Evolutionary conservation across 805 yeast species (phyloP).

Genomic region (Kluyveromyces siamensis): DNA sequence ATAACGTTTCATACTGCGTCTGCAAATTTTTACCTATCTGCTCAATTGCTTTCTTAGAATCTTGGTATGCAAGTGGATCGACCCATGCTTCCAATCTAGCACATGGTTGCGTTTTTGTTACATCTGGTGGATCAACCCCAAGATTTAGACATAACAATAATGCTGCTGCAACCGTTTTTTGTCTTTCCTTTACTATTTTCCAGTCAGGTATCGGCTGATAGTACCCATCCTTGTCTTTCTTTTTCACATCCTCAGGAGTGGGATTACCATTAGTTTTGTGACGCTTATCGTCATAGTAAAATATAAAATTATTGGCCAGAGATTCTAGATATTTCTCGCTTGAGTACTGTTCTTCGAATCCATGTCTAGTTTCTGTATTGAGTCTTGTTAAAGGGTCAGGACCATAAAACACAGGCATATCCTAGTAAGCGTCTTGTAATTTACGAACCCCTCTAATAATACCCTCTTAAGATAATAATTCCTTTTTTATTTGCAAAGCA

Average conservation of each 20-base stretch:
- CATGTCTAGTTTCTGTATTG: slow-evolving; percentile 56
- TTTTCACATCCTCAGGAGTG: slow-evolving; percentile 43
- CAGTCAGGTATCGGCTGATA: slow-evolving; percentile 77
- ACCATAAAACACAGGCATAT: slow-evolving; percentile 24
- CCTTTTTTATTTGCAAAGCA: too few relatives aligned
- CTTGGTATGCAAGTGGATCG: slow-evolving; percentile 74
- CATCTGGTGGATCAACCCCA: slow-evolving; percentile 97
- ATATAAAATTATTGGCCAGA: slow-evolving; percentile 59
- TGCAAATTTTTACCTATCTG: slow-evolving; percentile 84
- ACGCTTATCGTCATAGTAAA: slow-evolving; percentile 85
- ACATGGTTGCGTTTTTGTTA: slow-evolving; percentile 85
- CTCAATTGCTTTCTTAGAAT: slow-evolving; percentile 84
- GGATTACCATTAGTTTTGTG: slow-evolving; percentile 89
- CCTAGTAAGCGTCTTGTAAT: not conserved
- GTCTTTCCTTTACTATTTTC: slow-evolving; percentile 85
- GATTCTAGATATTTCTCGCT: slow-evolving; percentile 44
- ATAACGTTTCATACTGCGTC: slow-evolving; percentile 79
- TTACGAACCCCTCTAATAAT: not conserved
- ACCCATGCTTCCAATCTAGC: slow-evolving; percentile 91
- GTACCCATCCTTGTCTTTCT: slow-evolving; percentile 34
- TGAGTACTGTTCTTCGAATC: slow-evolving; percentile 49
- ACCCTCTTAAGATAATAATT: not conserved
- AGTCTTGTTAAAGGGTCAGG: slow-evolving; percentile 37
- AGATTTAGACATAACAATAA: slow-evolving; percentile 80
- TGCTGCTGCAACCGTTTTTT: slow-evolving; percentile 89